Evolutionary conservation across 2,329 filamentous ascomycete genomes (phyloP), one percentile per base, ranked within the genome.

Genomic region (Aquanectria penicillioides): DNA sequence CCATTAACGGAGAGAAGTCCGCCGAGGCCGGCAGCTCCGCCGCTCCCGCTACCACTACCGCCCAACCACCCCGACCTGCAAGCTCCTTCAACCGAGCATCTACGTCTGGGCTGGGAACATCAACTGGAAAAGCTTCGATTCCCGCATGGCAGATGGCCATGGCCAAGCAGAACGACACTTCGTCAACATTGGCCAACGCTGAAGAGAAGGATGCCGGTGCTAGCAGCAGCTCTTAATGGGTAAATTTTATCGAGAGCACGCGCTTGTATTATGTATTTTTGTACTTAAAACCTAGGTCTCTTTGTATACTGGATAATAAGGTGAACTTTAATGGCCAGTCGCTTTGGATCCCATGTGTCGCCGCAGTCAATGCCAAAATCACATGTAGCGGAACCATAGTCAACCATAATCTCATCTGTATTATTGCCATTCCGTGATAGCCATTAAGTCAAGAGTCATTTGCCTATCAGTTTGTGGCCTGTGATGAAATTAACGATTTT

Each of bases 101-200:
- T 28, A 83, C 59, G 78, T 82, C 55, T 78, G 80, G 62, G 75
- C 59, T 61, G 20, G 64, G 69, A 40, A 58, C 65, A 43, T 67
- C 83, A 31, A 69, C 75, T 12, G 78, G 77, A 28, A 88, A 85
- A 76, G 89, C 90, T 10, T 87, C 89, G 10, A 94, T 94, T 65
- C 91, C 91, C 5, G 86, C 90, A 5, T 94, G 91, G 91, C 91
- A 94, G 77, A 85, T 92, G 82, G 89, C 89, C 43, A 87, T 88
- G 72, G 81, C 86, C 26, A 87, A 84, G 68, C 86, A 83, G 74
- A 71, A 70, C 56, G 67, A 62, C n/a, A 63, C 66, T 4, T 65
- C 73, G 8, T 64, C 73, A 18, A 63, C 72, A 8, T 56, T 69
- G 36, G 68, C 69, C 38, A 66, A 68, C 44, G 66, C 67, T 5